Base-by-base conservation (phyloP, 768 basidiomycete species). In the Naganishia onofrii region DNA sequence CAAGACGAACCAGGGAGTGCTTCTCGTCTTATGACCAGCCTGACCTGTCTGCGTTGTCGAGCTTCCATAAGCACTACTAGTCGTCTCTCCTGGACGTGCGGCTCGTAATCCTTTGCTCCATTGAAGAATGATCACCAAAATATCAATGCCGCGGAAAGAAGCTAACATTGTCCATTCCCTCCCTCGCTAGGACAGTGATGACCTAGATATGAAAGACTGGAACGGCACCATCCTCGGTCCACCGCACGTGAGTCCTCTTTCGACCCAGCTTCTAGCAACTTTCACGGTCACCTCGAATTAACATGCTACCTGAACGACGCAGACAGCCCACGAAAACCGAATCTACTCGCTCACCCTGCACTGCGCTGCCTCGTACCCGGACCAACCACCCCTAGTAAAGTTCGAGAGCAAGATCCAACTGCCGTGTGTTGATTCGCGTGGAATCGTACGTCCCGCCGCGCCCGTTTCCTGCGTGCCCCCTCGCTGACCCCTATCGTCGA, bases 171-270 rank as follows among this genome's bases (percentile, higher is more conserved):
- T 3, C 19, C 3, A 3, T 23, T 29, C 65, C 48, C 42, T 55
- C 21, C 12, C 51, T 65, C 64, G 17, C 31, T 38, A 82, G 83
- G 92, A 97, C 82, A 82, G 88, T 75, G 94, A 98, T 79, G 96
- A 98, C 85, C 90, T 95, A 84, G 84, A 92, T 84, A 97, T 99
- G 94, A 90, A 87, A 83, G 85, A 92, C 81, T 99, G 96, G 96
- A 97, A 96, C 78, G 95, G 96, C 63, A 99, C 96, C 26, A 94
- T 99, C 84, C 92, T 99, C 72, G 96, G 96, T 10, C 96, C 96
- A 36, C 94, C 94, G 64, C 94, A 99, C 82, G 93, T 94, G 81
- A 71, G 91, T 84, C 23, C 57, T 13, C 53, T 5, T 28, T 57
- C 1, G n/a, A n/a, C n/a, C n/a, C n/a, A n/a, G n/a, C n/a, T n/a